Evolutionary conservation across 2,329 filamentous ascomycete genomes (phyloP), one percentile per base, ranked within the genome.

Genomic region (Fusarium nanum): DNA sequence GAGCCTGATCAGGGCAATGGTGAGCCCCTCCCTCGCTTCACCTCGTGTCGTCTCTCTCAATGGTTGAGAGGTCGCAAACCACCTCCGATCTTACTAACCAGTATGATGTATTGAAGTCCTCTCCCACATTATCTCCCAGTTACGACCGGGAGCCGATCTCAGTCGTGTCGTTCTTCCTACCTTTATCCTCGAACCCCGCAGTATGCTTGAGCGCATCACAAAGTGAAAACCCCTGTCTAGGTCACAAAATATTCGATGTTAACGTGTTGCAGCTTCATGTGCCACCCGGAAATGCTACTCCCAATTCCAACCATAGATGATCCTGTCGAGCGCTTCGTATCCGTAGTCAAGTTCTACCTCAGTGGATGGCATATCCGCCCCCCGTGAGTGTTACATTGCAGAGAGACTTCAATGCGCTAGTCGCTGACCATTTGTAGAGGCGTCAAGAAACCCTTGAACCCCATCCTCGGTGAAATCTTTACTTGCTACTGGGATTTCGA

Each of bases 281-380:
- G 95, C 75, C 96, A 99, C 79, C 96, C 96, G 42, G 96, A 99
- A 82, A 97, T 94, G 77, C 90, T 99, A 32, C 89, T 99, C 7
- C 91, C 92, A 34, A 96, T 98, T 80, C 88, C 95, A 46, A 84
- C 89, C 48, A 92, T 98, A 74, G 92, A 98, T 54, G 95, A 99
- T 77, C 95, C 96, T 2, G 84, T 93, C 60, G 85, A 95, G 76
- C 89, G 96, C 79, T 99, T 99, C 78, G 90, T 98, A 30, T 93
- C 94, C 16, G 96, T 99, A 52, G 93, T 98, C 78, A 98, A 97
- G 82, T 99, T 99, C 81, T 99, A 99, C 81, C 85, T 99, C 46
- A 97, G 94, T 80, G 96, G 96, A 76, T 99, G 96, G 96, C 96
- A 99, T 80, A 98, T 99, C 79, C 96, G 95, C 81, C 96, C 96